Base-by-base conservation (phyloP, 2,329 filamentous ascomycete genomes). In the Xylaria sp. region DNA sequence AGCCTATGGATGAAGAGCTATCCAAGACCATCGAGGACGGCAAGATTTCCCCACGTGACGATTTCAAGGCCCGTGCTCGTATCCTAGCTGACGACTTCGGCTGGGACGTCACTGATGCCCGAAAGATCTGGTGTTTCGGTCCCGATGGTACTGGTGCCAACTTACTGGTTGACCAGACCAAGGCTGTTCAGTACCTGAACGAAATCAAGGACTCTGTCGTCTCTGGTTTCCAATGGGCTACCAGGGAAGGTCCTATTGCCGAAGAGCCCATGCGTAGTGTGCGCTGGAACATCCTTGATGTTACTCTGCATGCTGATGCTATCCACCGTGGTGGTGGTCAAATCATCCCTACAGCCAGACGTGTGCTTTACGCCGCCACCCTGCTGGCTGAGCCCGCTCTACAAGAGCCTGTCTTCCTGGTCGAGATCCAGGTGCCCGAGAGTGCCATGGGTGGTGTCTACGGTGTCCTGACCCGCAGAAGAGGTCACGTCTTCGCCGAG, bases 141-240 rank as follows among this genome's bases (percentile, higher is more conserved):
- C 96, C 96, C 78, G 96, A 99, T 84, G 97, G 94, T 82, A 96
- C 87, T 80, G 96, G 96, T 83, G 91, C 96, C 89, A 99, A 99
- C 90, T 86, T 99, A 89, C 87, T 99, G 77, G 90, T 99, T 80
- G 96, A 99, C 86, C 96, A 98, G 91, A 97, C 95, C 89, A 99
- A 98, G 93, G 96, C 96, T 77, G 96, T 99, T 75, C 96, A 99
- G 88, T 99, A 98, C 91, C 89, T 99, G 80, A 96, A 93, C 87
- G 96, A 99, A 92, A 99, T 99, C 90, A 99, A 99, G 92, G 96
- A 99, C 81, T 98, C 95, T 69, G 91, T 98, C 77, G 94, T 98
- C 80, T 98, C 96, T 76, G 96, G 96, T 90, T 99, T 99, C 94
- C 96, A 99, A 86, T 99, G 96, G 96, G 96, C 96, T 75, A 93